Evolutionary conservation across 2,329 filamentous ascomycete species (phyloP).

Genomic region (Kalmusia sp.): DNA sequence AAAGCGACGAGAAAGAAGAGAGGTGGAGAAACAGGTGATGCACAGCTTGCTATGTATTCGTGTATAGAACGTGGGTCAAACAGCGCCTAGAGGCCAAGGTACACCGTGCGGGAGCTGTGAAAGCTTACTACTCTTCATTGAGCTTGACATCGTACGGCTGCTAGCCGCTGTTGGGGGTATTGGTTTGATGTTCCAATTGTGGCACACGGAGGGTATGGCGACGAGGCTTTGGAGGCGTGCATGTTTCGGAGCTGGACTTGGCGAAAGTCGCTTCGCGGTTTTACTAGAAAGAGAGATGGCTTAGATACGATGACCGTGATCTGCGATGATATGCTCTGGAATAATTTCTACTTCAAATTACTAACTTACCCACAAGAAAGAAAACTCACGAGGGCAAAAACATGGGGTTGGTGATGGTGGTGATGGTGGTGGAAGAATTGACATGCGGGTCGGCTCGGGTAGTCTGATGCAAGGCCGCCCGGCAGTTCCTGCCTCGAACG

Average conservation of each 20-base stretch:
- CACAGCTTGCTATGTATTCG: slow-evolving; percentile 2
- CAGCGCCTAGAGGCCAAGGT: slow-evolving; percentile 28
- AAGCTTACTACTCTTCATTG: slow-evolving; percentile 22
- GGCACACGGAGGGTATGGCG: slow-evolving; percentile 34
- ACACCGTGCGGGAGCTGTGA: not conserved
- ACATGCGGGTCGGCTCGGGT: not conserved
- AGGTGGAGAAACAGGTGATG: slow-evolving; percentile 6
- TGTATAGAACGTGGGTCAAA: slow-evolving; percentile 15
- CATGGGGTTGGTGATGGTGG: too few species aligned
- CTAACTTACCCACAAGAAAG: too few species aligned
- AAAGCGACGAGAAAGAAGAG: slow-evolving; percentile 10
- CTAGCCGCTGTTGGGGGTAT: slow-evolving; percentile 12
- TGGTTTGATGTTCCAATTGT: slow-evolving; percentile 36
- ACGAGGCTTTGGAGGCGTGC: slow-evolving; percentile 15
- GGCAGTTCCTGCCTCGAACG: not conserved
- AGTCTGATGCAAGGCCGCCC: not conserved
- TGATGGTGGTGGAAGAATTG: not conserved
- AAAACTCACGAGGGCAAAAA: too few species aligned
- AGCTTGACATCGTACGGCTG: slow-evolving; percentile 23
- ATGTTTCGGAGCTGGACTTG: slow-evolving; percentile 38
- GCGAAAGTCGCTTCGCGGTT: slow-evolving; percentile 8
- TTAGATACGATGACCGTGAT: not conserved
- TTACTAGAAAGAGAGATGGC: not conserved
- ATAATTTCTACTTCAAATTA: not conserved
- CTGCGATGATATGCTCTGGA: not conserved